Base-by-base conservation (phyloP, 2,329 filamentous ascomycete species). In the Colletotrichum incanum region DNA sequence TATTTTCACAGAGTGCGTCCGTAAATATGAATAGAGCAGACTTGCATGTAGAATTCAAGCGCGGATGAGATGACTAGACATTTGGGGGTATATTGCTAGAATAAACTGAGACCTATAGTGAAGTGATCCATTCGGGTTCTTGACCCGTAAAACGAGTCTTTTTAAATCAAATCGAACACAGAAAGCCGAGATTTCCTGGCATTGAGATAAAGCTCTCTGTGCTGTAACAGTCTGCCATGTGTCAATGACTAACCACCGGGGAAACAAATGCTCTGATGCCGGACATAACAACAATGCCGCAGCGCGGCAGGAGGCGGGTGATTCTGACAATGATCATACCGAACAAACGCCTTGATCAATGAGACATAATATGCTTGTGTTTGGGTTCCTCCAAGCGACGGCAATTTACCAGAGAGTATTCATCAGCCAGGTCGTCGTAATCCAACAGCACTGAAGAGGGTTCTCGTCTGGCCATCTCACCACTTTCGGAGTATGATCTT, bases 41-140 rank as follows among this genome's bases (percentile, higher is more conserved):
- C 2, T 18, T 2, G 3, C 12, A 11, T 20, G 11, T 0, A 20
- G 7, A 34, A 11, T 7, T 5, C 0, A 5, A n/a, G 28, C 1
- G 26, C 2, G 14, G 28, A 5, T 11, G 2, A 28, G 20, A 9
- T 31, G 16, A 54, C 1, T 18, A 34, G 9, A 1, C 28, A 54
- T 20, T 20, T 34, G 16, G 1, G 3, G 3, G 3, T 54, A 18
- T 34, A 12, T 54, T 20, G 2, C 16, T 54, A 11, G 9, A 31
- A 20, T 20, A 16, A 1, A 6, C 9, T 4, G 28, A 18, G 14
- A n/a, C 20, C 2, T 11, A 20, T 11, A 3, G 20, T 20, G 7
- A 20, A 54, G 26, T 34, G 3, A 34, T 5, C 3, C 50, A 34
- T 54, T 34, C 16, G 6, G 1, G 9, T 11, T 54, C 47, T 50